These are phyloP conservation scores for Coriaria nepalensis DNA, from an alignment of 306 rosid genomes.

Conservation along the genomic window DNA sequence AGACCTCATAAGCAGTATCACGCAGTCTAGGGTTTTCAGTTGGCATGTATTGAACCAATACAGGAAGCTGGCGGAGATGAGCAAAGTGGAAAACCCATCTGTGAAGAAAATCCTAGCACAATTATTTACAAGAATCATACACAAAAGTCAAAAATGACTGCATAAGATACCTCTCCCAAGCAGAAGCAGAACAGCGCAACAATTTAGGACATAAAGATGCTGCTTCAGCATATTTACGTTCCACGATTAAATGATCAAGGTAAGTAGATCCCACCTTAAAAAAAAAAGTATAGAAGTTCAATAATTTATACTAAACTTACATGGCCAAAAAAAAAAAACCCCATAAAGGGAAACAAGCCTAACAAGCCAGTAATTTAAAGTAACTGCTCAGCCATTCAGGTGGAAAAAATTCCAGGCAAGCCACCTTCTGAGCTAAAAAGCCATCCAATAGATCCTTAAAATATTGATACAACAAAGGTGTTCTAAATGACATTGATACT, in stretches of 20 bases:
- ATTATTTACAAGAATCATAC: slow-evolving; percentile 18
- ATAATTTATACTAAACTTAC: neutral
- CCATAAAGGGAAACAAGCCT: neutral
- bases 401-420: too few relatives aligned
- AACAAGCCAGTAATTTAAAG: neutral
- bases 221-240: slow-evolving; percentile 87
- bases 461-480: too few relatives aligned
- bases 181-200: slow-evolving; percentile 77
- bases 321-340: neutral
- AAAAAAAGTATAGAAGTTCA: slow-evolving; percentile 15
- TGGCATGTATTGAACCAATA: slow-evolving; percentile 84
- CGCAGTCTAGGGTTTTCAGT: slow-evolving; percentile 71
- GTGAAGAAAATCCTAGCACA: slow-evolving; percentile 21
- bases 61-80: slow-evolving; percentile 93
- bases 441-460: too few relatives aligned
- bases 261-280: slow-evolving; percentile 95
- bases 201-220: slow-evolving; percentile 90
- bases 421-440: too few relatives aligned
- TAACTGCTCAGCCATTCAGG: too few relatives aligned
- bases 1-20: slow-evolving; percentile 93
- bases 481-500: too few relatives aligned
- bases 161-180: slow-evolving; percentile 81
- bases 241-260: slow-evolving; percentile 95
- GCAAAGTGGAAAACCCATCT: slow-evolving; percentile 99
- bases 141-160: slow-evolving; percentile 7